These are phyloP conservation scores for Macrolepiota dolichaula DNA, from an alignment of 768 basidiomycete genomes.

Conservation along the genomic window DNA sequence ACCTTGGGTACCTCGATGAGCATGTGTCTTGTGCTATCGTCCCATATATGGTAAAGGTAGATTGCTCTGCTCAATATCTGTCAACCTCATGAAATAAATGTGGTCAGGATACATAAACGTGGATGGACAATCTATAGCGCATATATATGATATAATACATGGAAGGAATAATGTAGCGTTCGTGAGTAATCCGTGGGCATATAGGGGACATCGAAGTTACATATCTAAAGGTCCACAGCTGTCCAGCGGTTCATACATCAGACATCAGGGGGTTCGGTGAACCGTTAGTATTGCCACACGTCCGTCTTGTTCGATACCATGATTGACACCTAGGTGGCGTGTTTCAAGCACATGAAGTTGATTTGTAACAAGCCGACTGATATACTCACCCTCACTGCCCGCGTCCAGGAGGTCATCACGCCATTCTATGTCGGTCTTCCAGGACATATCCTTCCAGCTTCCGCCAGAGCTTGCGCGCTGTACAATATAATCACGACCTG, in stretches of 20 bases:
- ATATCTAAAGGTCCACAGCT: no score
- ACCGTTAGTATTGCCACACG: background rate
- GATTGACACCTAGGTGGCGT: background rate
- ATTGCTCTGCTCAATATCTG: no score
- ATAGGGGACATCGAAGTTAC: no score
- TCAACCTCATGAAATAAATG: no score
- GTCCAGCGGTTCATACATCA: background rate
- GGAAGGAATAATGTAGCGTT: no score
- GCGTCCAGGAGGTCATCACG: background rate
- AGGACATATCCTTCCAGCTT: background rate
- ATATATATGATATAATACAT: no score
- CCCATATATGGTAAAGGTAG: no score
- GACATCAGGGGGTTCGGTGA: background rate
- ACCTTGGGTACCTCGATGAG: no score
- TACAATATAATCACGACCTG: slow-evolving; percentile 76
- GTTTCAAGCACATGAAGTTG: background rate
- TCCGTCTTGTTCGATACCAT: slow-evolving; percentile 3
- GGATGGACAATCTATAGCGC: no score
- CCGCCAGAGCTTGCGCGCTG: slow-evolving; percentile 45
- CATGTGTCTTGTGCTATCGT: no score
- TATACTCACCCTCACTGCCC: background rate
- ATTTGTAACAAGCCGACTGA: background rate
- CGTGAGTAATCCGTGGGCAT: no score
- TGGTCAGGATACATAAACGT: no score
- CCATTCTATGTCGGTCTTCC: background rate